Base-by-base conservation (phyloP, 108 stramenopile genomes). In the Pelagomonas calceolata region DNA sequence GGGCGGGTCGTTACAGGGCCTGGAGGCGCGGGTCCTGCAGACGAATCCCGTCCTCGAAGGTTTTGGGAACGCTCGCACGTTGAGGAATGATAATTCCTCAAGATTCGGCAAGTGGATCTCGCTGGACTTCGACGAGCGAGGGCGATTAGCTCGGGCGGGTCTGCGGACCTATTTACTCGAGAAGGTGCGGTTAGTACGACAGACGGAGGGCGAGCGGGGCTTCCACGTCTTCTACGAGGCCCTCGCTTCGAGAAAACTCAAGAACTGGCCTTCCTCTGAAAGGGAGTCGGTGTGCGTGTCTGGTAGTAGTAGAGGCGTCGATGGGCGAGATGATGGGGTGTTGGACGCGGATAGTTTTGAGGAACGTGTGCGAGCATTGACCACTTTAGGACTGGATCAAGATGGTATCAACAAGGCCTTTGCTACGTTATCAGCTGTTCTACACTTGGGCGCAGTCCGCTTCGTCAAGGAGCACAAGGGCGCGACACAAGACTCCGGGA, bases 111-210 rank as follows among this genome's bases (percentile, higher is more conserved):
- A 85, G 75, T 85, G 78, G 65, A 85, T 85, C 68, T 60, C 51
- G 21, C 82, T 98, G 37, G 92, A 94, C 39, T 97, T 97, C 81
- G 85, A 88, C 73, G 76, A 85, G 16, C 89, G 90, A 29, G 96
- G 96, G 16, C 85, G 85, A 30, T 81, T 98, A 30, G 79, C 91
- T 71, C 93, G 96, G 51, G 96, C 95, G 67, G 88, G 84, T 37
- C 94, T 99, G 65, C 86, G 92, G 74, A 97, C 96, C 0, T 99
- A 99, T 72, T 85, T 99, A 1, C 80, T 99, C 26, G 98, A 99
- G 74, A 97, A 97, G 83, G 98, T 98, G 35, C 89, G 95, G 68
- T 68, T 94, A 21, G 91, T 90, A 18, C 90, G 88, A 45, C 94
- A 94, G 78, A 90, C 88, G 30, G 74, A 82, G 44, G 94, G 94